phyloP scores from a whole-genome alignment of 2,329 filamentous ascomycete genomes.

The Fusarium sp. region DNA sequence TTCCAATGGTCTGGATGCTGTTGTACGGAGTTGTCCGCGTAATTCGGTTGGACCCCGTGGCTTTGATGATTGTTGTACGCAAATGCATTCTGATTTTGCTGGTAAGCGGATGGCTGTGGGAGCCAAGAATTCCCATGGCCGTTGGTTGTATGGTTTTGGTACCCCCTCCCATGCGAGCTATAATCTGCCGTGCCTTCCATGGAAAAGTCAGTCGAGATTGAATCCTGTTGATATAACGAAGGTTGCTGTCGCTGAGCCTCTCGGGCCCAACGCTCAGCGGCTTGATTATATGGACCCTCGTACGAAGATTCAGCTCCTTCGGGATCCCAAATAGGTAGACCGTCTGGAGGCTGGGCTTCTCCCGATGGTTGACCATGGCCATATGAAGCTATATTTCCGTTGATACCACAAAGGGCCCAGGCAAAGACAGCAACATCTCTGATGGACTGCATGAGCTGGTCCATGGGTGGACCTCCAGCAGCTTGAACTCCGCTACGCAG shows the following conservation, averaged over 20 bases:
- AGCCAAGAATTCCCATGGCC: slow-evolving; percentile 15
- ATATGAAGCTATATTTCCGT: slow-evolving; percentile 76
- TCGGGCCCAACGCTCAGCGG: slow-evolving; percentile 36
- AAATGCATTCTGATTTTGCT: slow-evolving; percentile 30
- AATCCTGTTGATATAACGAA: slow-evolving; percentile 1
- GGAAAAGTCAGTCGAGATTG: slow-evolving; percentile 2
- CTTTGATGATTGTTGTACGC: slow-evolving; percentile 20
- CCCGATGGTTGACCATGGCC: slow-evolving; percentile 70
- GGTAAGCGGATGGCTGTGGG: slow-evolving; percentile 20
- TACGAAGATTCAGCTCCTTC: slow-evolving; percentile 26
- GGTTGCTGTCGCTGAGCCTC: slow-evolving; percentile 13
- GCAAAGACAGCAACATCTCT: slow-evolving; percentile 89
- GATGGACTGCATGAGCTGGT: slow-evolving; percentile 81
- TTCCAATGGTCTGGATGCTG: slow-evolving; percentile 10
- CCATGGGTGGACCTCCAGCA: slow-evolving; percentile 64
- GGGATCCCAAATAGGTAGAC: slow-evolving; percentile 46
- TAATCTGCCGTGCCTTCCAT: neutral
- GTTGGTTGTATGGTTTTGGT: slow-evolving; percentile 15
- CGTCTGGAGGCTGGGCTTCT: slow-evolving; percentile 66
- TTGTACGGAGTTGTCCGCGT: neutral
- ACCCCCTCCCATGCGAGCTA: neutral
- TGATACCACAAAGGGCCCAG: slow-evolving; percentile 86
- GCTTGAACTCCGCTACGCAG: slow-evolving; percentile 57
- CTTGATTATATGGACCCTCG: slow-evolving; percentile 43
- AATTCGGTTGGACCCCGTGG: neutral